phyloP scores from a whole-genome alignment of 2,329 filamentous ascomycete species.

The Sporothrix pseudoabietina region DNA sequence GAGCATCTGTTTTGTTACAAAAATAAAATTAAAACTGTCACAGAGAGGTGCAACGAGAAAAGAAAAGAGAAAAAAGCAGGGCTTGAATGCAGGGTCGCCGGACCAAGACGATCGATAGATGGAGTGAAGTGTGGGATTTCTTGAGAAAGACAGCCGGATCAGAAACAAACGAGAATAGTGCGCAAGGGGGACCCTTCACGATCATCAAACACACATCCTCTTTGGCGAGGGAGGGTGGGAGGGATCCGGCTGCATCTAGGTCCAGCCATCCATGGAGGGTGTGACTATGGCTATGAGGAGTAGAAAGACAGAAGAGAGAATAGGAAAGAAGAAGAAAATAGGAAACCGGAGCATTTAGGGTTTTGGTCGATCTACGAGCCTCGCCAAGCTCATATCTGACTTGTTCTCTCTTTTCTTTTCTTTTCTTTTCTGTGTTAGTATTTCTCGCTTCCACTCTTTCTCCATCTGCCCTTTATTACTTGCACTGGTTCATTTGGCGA shows the following conservation, averaged over 20 bases:
- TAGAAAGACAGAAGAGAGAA: not conserved
- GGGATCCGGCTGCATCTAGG: not conserved
- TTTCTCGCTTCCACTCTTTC: not conserved
- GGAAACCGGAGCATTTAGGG: not conserved
- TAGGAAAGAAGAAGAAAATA: not conserved
- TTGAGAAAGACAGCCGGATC: not conserved
- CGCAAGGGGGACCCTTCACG: conserved; percentile 13
- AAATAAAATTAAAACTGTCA: conserved; percentile 19
- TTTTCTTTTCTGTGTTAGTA: too few relatives aligned
- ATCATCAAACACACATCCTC: conserved; percentile 19
- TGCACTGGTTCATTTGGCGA: not conserved
- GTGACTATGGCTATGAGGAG: not conserved
- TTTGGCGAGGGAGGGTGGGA: conserved; percentile 5
- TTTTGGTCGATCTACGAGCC: conserved; percentile 3
- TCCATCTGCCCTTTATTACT: not conserved
- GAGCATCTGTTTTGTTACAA: conserved; percentile 12
- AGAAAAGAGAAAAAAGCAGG: not conserved
- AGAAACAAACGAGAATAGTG: conserved; percentile 17
- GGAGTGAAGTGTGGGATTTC: not conserved
- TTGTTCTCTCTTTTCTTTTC: not conserved
- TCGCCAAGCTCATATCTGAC: too few relatives aligned
- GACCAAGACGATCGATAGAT: not conserved
- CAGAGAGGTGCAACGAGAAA: not conserved
- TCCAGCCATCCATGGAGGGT: not conserved
- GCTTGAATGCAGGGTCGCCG: not conserved